Evolutionary conservation across 2,329 filamentous ascomycete genomes (phyloP).

Genomic region (Fusarium neocosmosporiellum): DNA sequence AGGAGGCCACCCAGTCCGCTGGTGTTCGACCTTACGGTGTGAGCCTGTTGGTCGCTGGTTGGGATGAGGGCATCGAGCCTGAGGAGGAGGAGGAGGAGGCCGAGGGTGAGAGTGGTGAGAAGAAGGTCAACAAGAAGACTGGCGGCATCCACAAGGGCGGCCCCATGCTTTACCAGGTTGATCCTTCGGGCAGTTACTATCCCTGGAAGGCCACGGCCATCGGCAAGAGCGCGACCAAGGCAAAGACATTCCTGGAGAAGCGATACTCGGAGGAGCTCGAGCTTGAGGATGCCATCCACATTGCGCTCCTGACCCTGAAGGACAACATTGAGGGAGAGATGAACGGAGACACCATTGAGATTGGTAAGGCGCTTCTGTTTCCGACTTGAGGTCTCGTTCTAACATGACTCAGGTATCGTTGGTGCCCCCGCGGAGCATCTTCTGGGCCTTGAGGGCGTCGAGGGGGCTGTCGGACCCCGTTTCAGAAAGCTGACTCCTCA

Average conservation of each 20-base stretch:
- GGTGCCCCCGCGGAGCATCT: conserved; percentile 94
- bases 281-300: conserved; percentile 98
- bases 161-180: conserved; percentile 97
- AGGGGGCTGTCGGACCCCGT: conserved; percentile 84
- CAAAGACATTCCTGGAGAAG: conserved; percentile 99
- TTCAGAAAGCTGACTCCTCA: conserved; percentile 96
- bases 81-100: conserved; percentile 73
- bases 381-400: conserved; percentile 14
- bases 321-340: conserved; percentile 99
- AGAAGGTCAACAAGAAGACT: conserved; percentile 84
- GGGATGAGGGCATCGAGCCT: conserved; percentile 96
- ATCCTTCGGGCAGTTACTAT: conserved; percentile 98
- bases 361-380: conserved; percentile 69
- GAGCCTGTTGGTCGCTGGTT: conserved; percentile 93
- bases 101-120: conserved; percentile 73
- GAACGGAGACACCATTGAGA: conserved; percentile 98
- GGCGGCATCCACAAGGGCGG: conserved; percentile 96
- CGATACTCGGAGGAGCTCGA: conserved; percentile 97
- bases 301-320: conserved; percentile 95
- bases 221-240: conserved; percentile 97
- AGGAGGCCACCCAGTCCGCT: conserved; percentile 97
- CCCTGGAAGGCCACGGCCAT: conserved; percentile 99
- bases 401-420: conserved; percentile 77
- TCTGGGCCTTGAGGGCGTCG: conserved; percentile 89
- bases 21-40: conserved; percentile 98